A percentile compares a stretch with the other conserved stretches of the same genome.
These are phyloP conservation scores for Lasiodiplodia sp. DNA, from an alignment of 2,329 filamentous ascomycete species.

Conservation along the genomic window DNA sequence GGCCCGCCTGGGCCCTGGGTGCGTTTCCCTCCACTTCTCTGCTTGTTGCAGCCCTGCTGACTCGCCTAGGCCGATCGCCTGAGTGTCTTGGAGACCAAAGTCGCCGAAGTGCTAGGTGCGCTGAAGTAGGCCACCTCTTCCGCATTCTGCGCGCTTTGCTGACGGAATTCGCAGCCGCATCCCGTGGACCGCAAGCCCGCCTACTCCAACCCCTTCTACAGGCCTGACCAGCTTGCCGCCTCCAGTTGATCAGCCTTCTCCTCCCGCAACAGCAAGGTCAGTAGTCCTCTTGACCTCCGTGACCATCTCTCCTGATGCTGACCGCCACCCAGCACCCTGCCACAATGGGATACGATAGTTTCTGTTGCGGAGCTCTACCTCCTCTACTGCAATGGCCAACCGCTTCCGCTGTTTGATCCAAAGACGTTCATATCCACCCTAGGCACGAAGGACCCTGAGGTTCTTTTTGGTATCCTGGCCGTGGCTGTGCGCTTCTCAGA, in stretches of 20 bases:
- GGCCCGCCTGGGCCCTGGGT: conserved; percentile 15
- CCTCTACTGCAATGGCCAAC: conserved; percentile 59
- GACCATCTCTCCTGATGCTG: neutral
- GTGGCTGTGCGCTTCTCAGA: conserved; percentile 53
- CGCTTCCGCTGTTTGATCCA: conserved; percentile 56
- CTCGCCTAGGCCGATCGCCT: conserved; percentile 11
- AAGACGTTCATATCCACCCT: conserved; percentile 52
- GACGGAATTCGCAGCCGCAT: conserved; percentile 4
- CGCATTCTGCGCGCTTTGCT: neutral
- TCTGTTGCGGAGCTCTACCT: conserved; percentile 54
- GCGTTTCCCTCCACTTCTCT: neutral
- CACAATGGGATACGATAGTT: conserved; percentile 11
- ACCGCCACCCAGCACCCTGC: neutral
- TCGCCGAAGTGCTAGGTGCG: conserved; percentile 20
- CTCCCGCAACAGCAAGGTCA: conserved; percentile 13
- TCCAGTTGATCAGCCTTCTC: conserved; percentile 1
- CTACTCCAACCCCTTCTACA: conserved; percentile 2
- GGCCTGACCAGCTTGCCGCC: neutral
- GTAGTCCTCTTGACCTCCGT: neutral
- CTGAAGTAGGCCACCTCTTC: conserved; percentile 9
- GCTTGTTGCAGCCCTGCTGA: neutral
- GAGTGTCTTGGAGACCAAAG: conserved; percentile 20
- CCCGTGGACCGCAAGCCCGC: conserved; percentile 19
- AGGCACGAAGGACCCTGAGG: conserved; percentile 45
- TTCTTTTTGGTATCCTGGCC: conserved; percentile 48